Base-by-base conservation (phyloP, 495 filamentous ascomycete species). In the Baudoinia panamericana region DNA sequence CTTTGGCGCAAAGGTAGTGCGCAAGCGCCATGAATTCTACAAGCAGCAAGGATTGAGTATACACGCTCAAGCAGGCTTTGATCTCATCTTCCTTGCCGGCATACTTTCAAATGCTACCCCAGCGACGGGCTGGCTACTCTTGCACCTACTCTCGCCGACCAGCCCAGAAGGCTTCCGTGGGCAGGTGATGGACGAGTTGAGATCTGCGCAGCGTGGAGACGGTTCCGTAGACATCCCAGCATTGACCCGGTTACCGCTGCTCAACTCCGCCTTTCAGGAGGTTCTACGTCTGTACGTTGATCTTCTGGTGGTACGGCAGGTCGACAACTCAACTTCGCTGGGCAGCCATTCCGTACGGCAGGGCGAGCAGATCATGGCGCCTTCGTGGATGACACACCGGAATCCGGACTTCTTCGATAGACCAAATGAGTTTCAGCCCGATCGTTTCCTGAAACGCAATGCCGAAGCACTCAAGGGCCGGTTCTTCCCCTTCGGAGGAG, bases 241-340 rank as follows among this genome's bases (percentile, higher is more conserved):
- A 9, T 49, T 66, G 7, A 23, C 49, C 11, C 23, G 46, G 3
- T 36, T 57, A n/a, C 62, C 63, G 6, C 52, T 66, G 0, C 41
- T 66, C 1, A 54, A 61, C 36, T 61, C 63, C 0, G 33, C 64
- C 17, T 66, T 61, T 35, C 46, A 48, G 13, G 65, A 66, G 41
- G 46, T 47, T 8, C 41, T 67, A 20, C 56, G 65, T 7, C 30
- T 67, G 22, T 57, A 56, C 31, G 50, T 60, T 8, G 51, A 51
- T 9, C 37, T 63, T 16, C 55, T 48, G 10, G 21, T 57, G 9
- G 26, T 41, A 5, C 38, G 38, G 2, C 26, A 41, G 20, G 29
- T 32, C 26, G 38, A 41, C 38, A 41, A n/a, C 38, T 29, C 25
- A 2, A 18, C 20, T 3, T 15, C 29, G 15, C 7, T 41, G 13